Percentiles rank a stretch among this genome's conserved stretches.
Evolutionary conservation across 108 stramenopile genomes (phyloP).

Genomic region (Discostella pseudostelligera): DNA sequence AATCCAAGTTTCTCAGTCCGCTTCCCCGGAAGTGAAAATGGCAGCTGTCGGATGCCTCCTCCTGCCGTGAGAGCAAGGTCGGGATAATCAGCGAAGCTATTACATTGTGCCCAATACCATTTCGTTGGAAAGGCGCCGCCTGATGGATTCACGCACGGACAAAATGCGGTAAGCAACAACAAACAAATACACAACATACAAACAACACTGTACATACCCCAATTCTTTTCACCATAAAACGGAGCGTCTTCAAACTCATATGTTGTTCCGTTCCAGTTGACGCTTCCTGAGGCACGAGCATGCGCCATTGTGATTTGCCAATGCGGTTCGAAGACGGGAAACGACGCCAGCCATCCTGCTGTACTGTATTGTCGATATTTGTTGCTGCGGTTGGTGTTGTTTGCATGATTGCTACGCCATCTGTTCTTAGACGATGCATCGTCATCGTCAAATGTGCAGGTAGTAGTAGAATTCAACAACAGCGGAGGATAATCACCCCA

Average conservation of each 20-base stretch:
- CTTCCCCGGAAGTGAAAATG: slow-evolving; percentile 57
- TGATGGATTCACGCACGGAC: background rate
- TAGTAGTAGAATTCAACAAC: background rate
- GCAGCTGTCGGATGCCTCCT: slow-evolving; percentile 75
- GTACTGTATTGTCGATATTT: slow-evolving; percentile 66
- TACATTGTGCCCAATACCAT: slow-evolving; percentile 92
- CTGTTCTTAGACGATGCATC: background rate
- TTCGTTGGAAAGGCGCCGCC: slow-evolving; percentile 74
- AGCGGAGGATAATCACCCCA: slow-evolving; percentile 60
- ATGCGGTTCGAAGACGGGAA: slow-evolving; percentile 84
- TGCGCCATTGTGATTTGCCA: slow-evolving; percentile 88
- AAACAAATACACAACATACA: slow-evolving; percentile 1
- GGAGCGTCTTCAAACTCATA: slow-evolving; percentile 75
- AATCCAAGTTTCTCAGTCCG: slow-evolving; percentile 67
- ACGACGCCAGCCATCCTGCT: slow-evolving; percentile 77
- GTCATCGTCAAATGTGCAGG: slow-evolving; percentile 13
- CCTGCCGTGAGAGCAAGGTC: slow-evolving; percentile 75
- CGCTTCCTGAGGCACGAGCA: slow-evolving; percentile 66
- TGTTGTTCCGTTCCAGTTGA: slow-evolving; percentile 66
- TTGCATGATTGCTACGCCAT: no score
- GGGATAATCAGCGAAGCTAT: slow-evolving; percentile 71
- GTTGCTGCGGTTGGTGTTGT: no score
- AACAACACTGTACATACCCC: slow-evolving; percentile 41
- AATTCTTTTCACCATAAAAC: slow-evolving; percentile 93
- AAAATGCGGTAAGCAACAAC: background rate